These are phyloP conservation scores for Tetracentron sinense DNA, from an alignment of 164 flowering plant genomes.

Conservation along the genomic window DNA sequence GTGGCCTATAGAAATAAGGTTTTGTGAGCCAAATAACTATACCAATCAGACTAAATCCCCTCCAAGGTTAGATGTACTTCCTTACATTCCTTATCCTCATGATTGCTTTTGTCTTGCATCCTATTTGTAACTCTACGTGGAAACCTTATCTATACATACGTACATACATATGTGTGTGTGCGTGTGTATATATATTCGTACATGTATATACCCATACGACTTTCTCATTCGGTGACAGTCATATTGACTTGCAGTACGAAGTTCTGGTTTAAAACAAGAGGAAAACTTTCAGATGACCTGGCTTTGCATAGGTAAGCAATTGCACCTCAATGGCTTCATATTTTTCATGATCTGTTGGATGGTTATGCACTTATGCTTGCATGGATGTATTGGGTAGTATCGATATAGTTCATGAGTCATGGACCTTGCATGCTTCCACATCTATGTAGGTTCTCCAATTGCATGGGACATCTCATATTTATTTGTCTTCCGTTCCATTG, in stretches of 20 bases:
- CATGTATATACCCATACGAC: not conserved
- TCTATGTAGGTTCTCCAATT: not conserved
- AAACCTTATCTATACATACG: not conserved
- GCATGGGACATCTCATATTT: not conserved
- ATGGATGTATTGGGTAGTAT: not conserved
- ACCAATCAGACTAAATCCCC: slow-evolving; percentile 64
- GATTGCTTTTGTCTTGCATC: not conserved
- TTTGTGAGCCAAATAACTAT: slow-evolving; percentile 61
- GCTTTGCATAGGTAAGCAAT: slow-evolving; percentile 80
- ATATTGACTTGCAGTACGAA: slow-evolving; percentile 46
- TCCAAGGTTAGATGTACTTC: slow-evolving; percentile 58
- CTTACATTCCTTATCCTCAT: not conserved
- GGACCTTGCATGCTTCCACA: not conserved
- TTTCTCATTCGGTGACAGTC: slow-evolving; percentile 7
- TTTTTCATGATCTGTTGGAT: not conserved
- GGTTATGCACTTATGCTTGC: not conserved
- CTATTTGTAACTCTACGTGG: not conserved
- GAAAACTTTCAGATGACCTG: slow-evolving; percentile 89
- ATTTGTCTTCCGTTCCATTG: not conserved
- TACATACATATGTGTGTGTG: no score
- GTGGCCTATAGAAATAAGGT: slow-evolving; percentile 90
- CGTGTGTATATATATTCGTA: no score
- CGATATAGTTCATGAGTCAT: no score
- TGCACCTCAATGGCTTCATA: not conserved
- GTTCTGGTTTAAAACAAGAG: slow-evolving; percentile 89